Percentiles rank a stretch among this genome's conserved stretches.
These are phyloP conservation scores for Ogataea hybrid DNA, from an alignment of 1,139 yeast genomes.

Conservation along the genomic window DNA sequence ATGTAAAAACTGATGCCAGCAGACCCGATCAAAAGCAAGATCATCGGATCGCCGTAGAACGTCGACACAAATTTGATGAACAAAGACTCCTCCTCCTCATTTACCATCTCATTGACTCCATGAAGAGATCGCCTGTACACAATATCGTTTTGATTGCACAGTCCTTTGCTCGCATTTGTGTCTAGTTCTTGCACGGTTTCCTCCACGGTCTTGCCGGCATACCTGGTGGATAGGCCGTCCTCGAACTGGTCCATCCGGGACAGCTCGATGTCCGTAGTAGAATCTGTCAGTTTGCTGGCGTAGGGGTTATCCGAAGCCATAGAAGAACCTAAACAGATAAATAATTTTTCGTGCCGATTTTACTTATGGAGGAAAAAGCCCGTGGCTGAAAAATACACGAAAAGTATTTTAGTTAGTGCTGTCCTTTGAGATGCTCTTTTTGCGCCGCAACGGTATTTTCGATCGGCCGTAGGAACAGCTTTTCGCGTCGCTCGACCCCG, in stretches of 20 bases:
- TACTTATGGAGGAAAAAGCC: not conserved
- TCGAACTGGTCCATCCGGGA: conserved; percentile 26
- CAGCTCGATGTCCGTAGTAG: conserved; percentile 8
- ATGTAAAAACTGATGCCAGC: conserved; percentile 80
- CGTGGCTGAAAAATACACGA: conserved; percentile 2
- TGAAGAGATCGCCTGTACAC: conserved; percentile 66
- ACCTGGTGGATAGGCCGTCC: conserved; percentile 46
- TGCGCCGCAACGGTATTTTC: conserved; percentile 16
- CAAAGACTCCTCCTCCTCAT: conserved; percentile 75
- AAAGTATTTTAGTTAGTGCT: not conserved
- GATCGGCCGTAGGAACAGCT: conserved; percentile 16
- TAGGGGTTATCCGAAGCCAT: conserved; percentile 25
- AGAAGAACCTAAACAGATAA: conserved; percentile 8
- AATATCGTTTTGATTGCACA: conserved; percentile 67
- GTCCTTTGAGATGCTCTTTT: conserved; percentile 4
- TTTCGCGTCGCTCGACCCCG: conserved; percentile 5
- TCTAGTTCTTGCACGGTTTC: conserved; percentile 61
- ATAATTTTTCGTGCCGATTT: conserved; percentile 6
- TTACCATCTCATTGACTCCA: conserved; percentile 72
- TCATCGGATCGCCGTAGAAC: conserved; percentile 87
- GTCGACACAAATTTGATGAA: conserved; percentile 67
- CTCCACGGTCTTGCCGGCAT: conserved; percentile 55
- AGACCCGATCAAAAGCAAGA: conserved; percentile 80
- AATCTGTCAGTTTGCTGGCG: conserved; percentile 16
- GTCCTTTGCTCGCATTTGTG: conserved; percentile 59